phyloP scores from a whole-genome alignment of 2,329 filamentous ascomycete genomes.

The Endocalyx cinctus region DNA sequence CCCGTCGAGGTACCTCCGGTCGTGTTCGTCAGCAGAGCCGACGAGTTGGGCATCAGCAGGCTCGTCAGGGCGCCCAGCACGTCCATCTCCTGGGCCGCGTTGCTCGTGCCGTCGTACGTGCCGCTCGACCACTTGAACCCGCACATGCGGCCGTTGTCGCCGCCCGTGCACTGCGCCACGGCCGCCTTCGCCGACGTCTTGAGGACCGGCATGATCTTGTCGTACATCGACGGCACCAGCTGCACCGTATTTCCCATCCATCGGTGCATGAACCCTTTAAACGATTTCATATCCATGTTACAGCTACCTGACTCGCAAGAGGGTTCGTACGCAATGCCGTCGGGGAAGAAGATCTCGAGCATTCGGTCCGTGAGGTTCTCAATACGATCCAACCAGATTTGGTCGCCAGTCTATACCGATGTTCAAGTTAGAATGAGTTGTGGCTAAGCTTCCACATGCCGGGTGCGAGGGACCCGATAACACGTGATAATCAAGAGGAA shows the following conservation, averaged over 20 bases:
- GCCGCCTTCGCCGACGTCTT: slow-evolving; percentile 55
- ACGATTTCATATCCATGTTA: slow-evolving; percentile 67
- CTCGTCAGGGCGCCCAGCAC: slow-evolving; percentile 46
- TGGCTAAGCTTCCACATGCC: too few species aligned
- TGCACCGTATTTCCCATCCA: slow-evolving; percentile 60
- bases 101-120: slow-evolving; percentile 36
- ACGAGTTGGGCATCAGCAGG: slow-evolving; percentile 30
- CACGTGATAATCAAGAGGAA: too few species aligned
- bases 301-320: slow-evolving; percentile 63
- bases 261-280: slow-evolving; percentile 65
- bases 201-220: slow-evolving; percentile 54
- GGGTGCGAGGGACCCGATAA: too few species aligned
- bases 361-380: slow-evolving; percentile 50
- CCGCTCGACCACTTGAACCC: slow-evolving; percentile 56
- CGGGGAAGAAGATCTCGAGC: slow-evolving; percentile 48
- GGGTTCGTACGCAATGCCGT: slow-evolving; percentile 59
- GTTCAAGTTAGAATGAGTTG: slow-evolving; percentile 11
- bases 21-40: slow-evolving; percentile 41
- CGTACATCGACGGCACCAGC: slow-evolving; percentile 55
- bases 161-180: slow-evolving; percentile 58
- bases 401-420: slow-evolving; percentile 34
- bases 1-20: slow-evolving; percentile 49
- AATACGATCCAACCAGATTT: slow-evolving; percentile 52
- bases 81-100: slow-evolving; percentile 55
- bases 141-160: slow-evolving; percentile 53